Conservation (phyloP, 352 stramenopile genomes). For the Elongisporangium anandrum region DNA sequence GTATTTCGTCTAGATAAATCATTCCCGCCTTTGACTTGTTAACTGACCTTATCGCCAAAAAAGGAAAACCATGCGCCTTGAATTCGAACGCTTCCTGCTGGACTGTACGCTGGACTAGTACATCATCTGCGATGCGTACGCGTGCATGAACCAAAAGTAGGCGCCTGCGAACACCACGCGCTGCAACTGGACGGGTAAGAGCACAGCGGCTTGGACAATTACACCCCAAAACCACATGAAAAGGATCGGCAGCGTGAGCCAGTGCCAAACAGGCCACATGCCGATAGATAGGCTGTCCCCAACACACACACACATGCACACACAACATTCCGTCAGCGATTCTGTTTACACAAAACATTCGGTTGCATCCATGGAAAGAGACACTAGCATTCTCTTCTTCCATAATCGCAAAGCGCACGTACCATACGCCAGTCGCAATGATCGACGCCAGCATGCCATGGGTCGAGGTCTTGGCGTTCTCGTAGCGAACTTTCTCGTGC, state of each 20-base stretch:
- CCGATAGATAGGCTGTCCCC: slow-evolving; percentile 51
- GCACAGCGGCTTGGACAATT: slow-evolving; percentile 59
- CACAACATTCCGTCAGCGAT: neutral
- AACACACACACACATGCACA: slow-evolving; percentile 1
- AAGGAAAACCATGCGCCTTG: neutral
- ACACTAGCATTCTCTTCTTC: neutral
- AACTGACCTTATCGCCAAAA: neutral
- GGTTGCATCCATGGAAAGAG: slow-evolving; percentile 1
- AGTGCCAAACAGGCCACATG: slow-evolving; percentile 73
- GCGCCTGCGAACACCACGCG: slow-evolving; percentile 50
- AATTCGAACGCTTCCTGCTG: neutral
- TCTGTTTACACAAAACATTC: neutral
- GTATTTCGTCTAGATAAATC: slow-evolving; percentile 1
- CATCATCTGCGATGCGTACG: slow-evolving; percentile 42
- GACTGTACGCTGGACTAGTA: slow-evolving; percentile 1
- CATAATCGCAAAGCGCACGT: slow-evolving; percentile 2
- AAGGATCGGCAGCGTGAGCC: slow-evolving; percentile 68
- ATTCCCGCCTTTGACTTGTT: slow-evolving; percentile 1
- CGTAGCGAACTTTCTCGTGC: slow-evolving; percentile 60
- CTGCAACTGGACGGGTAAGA: slow-evolving; percentile 56
- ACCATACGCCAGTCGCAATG: slow-evolving; percentile 52
- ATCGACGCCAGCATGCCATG: slow-evolving; percentile 66
- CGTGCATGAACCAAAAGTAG: slow-evolving; percentile 78
- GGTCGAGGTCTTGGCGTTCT: slow-evolving; percentile 54
- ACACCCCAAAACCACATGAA: slow-evolving; percentile 85